Percentiles rank a stretch among this genome's conserved stretches.
Evolutionary conservation across 2,329 filamentous ascomycete species (phyloP).

Genomic region (Fusarium goolgardi): DNA sequence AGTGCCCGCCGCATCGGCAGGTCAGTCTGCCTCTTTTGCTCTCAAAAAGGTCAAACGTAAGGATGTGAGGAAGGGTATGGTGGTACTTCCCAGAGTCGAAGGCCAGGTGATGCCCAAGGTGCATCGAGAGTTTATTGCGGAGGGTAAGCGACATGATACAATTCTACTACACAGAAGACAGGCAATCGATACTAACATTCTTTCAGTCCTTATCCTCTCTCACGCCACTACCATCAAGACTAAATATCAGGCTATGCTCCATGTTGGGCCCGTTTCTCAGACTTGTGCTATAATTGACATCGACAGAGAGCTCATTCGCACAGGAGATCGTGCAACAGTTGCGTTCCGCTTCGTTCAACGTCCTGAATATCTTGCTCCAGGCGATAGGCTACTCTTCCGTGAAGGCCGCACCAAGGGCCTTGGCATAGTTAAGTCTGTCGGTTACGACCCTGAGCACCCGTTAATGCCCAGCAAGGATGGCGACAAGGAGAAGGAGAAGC

Average conservation of each 20-base stretch:
- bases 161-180: background rate
- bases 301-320: conserved; percentile 93
- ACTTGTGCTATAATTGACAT: conserved; percentile 98
- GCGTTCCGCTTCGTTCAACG: conserved; percentile 95
- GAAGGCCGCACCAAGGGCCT: conserved; percentile 96
- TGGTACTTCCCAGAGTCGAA: conserved; percentile 87
- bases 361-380: conserved; percentile 89
- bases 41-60: conserved; percentile 87
- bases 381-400: conserved; percentile 90
- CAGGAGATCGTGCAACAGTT: conserved; percentile 91
- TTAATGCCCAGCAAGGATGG: conserved; percentile 47
- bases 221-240: conserved; percentile 97
- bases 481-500: conserved; percentile 41
- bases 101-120: conserved; percentile 77
- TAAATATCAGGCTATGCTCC: conserved; percentile 97
- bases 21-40: conserved; percentile 92
- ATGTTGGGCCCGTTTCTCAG: conserved; percentile 93
- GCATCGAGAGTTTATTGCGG: conserved; percentile 80
- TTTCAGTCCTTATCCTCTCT: conserved; percentile 85
- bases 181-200: conserved; percentile 23
- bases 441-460: conserved; percentile 78
- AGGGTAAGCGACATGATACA: conserved; percentile 62
- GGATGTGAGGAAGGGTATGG: conserved; percentile 98
- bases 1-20: conserved; percentile 88
- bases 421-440: conserved; percentile 91